phyloP scores from a whole-genome alignment of 176 grass and related monocot genomes.

The Carex parvula region DNA sequence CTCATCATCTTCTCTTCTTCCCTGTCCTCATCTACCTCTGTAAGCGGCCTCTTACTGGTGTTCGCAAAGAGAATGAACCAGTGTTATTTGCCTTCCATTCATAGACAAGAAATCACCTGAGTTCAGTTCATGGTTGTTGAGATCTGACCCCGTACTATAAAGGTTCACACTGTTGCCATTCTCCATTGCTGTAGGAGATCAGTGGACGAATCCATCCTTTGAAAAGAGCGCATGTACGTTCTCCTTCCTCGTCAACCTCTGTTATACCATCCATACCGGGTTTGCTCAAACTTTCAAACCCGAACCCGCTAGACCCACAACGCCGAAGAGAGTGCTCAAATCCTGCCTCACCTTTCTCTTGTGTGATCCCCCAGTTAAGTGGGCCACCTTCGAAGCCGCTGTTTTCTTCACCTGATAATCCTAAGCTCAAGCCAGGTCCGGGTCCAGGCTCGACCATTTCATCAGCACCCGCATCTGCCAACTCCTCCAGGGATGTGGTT shows the following conservation, averaged over 20 bases:
- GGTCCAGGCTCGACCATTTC: background rate
- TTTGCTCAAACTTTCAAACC: slow-evolving; percentile 77
- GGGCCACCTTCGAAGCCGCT: slow-evolving; percentile 36
- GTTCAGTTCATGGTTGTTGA: slow-evolving; percentile 33
- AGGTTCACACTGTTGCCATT: slow-evolving; percentile 32
- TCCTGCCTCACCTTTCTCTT: slow-evolving; percentile 37
- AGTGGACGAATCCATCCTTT: slow-evolving; percentile 62
- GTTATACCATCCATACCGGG: slow-evolving; percentile 23
- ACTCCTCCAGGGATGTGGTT: slow-evolving; percentile 15
- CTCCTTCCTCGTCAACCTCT: slow-evolving; percentile 45
- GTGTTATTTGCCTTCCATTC: slow-evolving; percentile 45
- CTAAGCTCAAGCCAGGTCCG: slow-evolving; percentile 23
- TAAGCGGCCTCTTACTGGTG: slow-evolving; percentile 68
- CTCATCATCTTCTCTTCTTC: slow-evolving; percentile 39
- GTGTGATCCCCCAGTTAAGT: slow-evolving; percentile 51
- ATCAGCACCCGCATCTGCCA: background rate
- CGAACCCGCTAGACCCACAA: slow-evolving; percentile 41
- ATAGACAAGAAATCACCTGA: slow-evolving; percentile 77
- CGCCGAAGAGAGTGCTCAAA: slow-evolving; percentile 41
- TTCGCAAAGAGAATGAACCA: slow-evolving; percentile 50
- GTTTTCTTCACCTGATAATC: slow-evolving; percentile 21
- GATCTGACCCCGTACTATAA: slow-evolving; percentile 2
- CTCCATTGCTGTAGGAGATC: slow-evolving; percentile 82
- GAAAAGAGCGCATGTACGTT: slow-evolving; percentile 51
- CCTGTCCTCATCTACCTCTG: slow-evolving; percentile 61